These are phyloP conservation scores for Vitis vinifera DNA, from an alignment of 164 flowering plant species.

Conservation along the genomic window ASM3070453v1 NC_081809.1:4426501-4427000, in stretches of 20 bases:
- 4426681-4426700: not conserved
- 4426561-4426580: not conserved
- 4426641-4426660: not conserved
- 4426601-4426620: not conserved
- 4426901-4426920: no score
- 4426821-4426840: no score
- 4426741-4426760: not conserved
- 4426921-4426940: no score
- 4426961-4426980: no score
- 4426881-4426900: no score
- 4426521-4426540: no score
- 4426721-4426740: not conserved
- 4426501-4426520: no score
- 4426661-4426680: not conserved
- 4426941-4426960: no score
- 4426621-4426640: not conserved
- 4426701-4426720: not conserved
- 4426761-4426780: not conserved
- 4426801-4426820: not conserved
- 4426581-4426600: not conserved
- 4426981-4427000: no score
- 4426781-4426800: not conserved
- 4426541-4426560: not conserved
- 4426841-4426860: no score
- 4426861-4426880: no score